Base-by-base conservation (phyloP, 805 yeast species). In the Grigorovia yakushimaensis region DNA sequence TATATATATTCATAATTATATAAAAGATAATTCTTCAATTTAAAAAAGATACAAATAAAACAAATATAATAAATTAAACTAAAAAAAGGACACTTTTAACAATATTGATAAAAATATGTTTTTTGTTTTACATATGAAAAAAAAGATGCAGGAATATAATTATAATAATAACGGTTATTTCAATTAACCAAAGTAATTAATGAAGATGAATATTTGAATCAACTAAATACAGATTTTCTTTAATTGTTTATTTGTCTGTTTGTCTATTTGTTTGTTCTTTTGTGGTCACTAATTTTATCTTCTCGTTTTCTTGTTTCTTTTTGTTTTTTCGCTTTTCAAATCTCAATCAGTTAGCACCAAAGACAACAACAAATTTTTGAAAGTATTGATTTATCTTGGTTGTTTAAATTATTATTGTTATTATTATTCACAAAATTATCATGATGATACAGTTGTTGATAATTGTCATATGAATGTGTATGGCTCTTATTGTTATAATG, bases 361-460 rank as follows among this genome's bases (percentile, higher is more conserved):
- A 47, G 44, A 43, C 61, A 52, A 48, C 61, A 59, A 27, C 59
- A 59, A 21, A 55, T 27, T 42, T 48, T 53, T 35, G 52, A 49
- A 42, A 54, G 54, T 30, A 56, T 50, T 9, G 60, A 56, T 40
- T 43, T 35, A 18, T 18, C 20, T 37, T 48, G 21, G 38, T 49
- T 40, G 43, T 41, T 49, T 23, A 47, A 51, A 22, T 46, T 43
- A 21, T 50, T 48, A 30, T 49, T 50, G 19, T 45, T 41, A 18
- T 46, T 48, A 13, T 46, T 40, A 30, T 46, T 43, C 8, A 19
- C 23, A 35, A 24, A 42, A 23, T 23, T 23, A 27, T 24, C 44
- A n/a, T 33, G n/a, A 15, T 33, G 37, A 33, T 33, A 33, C 11
- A 33, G 37, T 33, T 33, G 37, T 11, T n/a, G n/a, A 33, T 33